Evolutionary conservation across 2,329 filamentous ascomycete genomes (phyloP), one percentile per base, ranked within the genome.

Genomic region (Cordyceps cicadae): DNA sequence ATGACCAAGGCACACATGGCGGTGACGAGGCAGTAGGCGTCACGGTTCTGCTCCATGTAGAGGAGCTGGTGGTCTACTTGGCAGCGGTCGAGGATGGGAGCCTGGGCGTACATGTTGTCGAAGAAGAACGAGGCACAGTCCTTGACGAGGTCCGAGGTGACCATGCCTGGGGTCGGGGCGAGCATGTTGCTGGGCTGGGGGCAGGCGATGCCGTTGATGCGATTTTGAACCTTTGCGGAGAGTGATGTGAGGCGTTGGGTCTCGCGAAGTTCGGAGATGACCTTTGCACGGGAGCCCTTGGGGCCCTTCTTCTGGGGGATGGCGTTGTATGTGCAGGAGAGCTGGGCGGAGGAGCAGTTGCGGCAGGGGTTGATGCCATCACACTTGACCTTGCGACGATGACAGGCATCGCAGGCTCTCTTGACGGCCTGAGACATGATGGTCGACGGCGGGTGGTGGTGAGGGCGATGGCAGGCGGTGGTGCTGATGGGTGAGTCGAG

Each of bases 291-390:
- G 37, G 85, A 88, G 65, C 87, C 87, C 73, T 89, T 89, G 49
- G 87, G 87, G 1, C 87, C 87, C 71, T 90, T 90, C 76, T 89
- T 90, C 74, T 88, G 87, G 1, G 87, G 87, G 41, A 89, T 84
- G 39, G 86, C 85, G 75, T 88, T 86, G 79, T 89, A 90, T 34
- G 87, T 89, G 77, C 87, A 90, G 14, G 81, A 78, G 19, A 90
- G 77, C 67, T 85, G 81, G 7, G 87, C 85, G 8, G 86, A 82
- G 14, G 80, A 79, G 73, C 87, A 90, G 73, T 89, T 89, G 63
- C 83, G 81, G 72, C 87, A 91, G 21, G 87, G 87, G 67, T 86
- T 86, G 69, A 84, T 77, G 62, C 86, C 86, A 69, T 89, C 86
- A 70, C 87, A 89, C 71, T 88, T 89, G 70, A 89, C 87, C 73